Base-by-base conservation (phyloP, 345 rosid genomes). In the Ceriops decandra region DNA sequence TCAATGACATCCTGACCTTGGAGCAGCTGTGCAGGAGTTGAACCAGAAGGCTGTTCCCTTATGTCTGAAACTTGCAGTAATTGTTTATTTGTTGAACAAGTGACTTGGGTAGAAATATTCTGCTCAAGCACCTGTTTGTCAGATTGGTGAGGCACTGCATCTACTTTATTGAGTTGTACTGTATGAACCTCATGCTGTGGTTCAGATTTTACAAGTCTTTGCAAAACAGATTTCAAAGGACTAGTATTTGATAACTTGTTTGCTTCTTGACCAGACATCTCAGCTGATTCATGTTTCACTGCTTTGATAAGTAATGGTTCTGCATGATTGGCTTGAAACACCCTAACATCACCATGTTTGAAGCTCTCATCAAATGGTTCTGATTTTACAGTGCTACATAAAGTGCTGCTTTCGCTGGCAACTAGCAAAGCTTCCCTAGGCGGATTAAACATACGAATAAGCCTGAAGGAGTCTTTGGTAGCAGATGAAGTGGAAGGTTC, bases 311-410 rank as follows among this genome's bases (percentile, higher is more conserved):
- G 70, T 57, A 68, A 67, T 20, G 56, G 1, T 42, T 54, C 68
- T 21, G 7, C 26, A 46, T 76, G 63, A 68, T 19, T 73, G 24
- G 63, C 65, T 52, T 66, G 63, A 71, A 65, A 66, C 10, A 30
- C 79, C 56, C 53, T 56, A 32, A 63, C 69, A 70, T 71, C 77
- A 71, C 33, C 60, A 3, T 13, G 49, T 63, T 62, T 77, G 67
- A 52, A 53, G 66, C 64, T 69, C 72, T 80, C 91, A 67, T 90
- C 90, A 72, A 66, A 38, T 6, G 84, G 84, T 79, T 92, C 96
- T 46, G 83, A 66, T 77, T 90, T 92, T 30, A 92, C 83, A 61
- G 63, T 70, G 65, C 75, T 71, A 8, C 76, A 68, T 51, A 68
- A 77, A 67, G 67, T 60, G 15, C 60, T 47, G 53, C 68, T 74